Conservation (phyloP, 2,329 filamentous ascomycete genomes). For the Polychaeton citri region DNA sequence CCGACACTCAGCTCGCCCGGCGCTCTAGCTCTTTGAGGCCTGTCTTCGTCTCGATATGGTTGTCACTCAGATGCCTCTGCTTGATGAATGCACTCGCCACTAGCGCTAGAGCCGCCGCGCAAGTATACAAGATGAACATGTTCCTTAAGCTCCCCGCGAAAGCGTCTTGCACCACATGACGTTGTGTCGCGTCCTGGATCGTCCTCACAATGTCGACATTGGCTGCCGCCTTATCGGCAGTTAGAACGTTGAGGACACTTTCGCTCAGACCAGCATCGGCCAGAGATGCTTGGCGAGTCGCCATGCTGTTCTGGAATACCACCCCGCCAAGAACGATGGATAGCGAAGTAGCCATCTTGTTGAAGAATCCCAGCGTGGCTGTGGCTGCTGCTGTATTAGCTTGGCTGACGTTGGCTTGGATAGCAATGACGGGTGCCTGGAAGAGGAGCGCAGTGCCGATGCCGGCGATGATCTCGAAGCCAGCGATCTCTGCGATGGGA, state of each 20-base stretch:
- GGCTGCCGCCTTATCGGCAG: constrained; percentile 32
- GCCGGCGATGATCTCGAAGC: constrained; percentile 37
- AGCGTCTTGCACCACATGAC: constrained; percentile 29
- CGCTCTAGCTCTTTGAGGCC: too few species aligned
- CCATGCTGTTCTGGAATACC: constrained; percentile 36
- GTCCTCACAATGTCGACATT: constrained; percentile 31
- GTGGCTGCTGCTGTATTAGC: constrained; percentile 39
- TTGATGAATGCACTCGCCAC: constrained; percentile 32
- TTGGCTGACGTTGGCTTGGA: constrained; percentile 37
- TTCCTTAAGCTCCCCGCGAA: constrained; percentile 37
- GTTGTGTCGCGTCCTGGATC: constrained; percentile 26
- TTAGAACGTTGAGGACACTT: constrained; percentile 21
- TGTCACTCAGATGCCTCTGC: constrained; percentile 31
- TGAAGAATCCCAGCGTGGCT: constrained; percentile 36
- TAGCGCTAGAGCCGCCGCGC: constrained; percentile 28
- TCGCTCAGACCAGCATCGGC: constrained; percentile 9
- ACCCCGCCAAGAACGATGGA: constrained; percentile 38
- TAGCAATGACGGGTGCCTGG: constrained; percentile 41
- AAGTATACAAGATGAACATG: constrained; percentile 37
- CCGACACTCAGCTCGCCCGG: too few species aligned
- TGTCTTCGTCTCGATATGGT: constrained; percentile 40
- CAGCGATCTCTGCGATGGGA: constrained; percentile 29
- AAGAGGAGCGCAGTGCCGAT: constrained; percentile 41
- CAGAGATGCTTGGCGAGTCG: constrained; percentile 3
- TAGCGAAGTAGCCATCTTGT: constrained; percentile 31